Evolutionary conservation across 2,329 filamentous ascomycete species (phyloP).

Genomic region (Xylariaceae sp.): DNA sequence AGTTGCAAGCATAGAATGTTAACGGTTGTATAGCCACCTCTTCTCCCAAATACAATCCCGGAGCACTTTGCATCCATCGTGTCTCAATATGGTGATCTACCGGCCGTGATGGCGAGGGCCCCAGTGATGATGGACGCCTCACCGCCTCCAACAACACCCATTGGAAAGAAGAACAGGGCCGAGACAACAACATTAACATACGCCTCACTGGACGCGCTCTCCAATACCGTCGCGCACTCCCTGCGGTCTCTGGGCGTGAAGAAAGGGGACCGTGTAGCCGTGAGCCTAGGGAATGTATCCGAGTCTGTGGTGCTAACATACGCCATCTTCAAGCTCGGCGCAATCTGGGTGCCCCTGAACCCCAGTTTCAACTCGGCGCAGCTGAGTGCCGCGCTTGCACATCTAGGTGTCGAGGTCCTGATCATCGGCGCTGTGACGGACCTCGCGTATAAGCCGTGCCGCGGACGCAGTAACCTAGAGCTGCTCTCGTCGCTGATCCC

Average conservation of each 20-base stretch:
- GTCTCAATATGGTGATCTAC: conserved; percentile 66
- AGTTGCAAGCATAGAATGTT: conserved; percentile 1
- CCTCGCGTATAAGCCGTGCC: conserved; percentile 68
- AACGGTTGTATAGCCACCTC: conserved; percentile 60
- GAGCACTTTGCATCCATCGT: conserved; percentile 75
- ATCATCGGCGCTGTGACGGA: conserved; percentile 90
- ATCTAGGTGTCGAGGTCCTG: conserved; percentile 75
- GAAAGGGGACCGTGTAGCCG: conserved; percentile 84
- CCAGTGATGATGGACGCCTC: conserved; percentile 42
- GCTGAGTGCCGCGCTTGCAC: conserved; percentile 77
- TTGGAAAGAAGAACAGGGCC: conserved; percentile 43
- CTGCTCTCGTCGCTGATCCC: conserved; percentile 56
- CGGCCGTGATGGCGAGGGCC: conserved; percentile 61
- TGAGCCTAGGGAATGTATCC: conserved; percentile 83
- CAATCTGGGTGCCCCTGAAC: conserved; percentile 90
- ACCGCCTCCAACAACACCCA: conserved; percentile 24
- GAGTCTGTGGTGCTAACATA: conserved; percentile 89
- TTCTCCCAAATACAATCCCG: conserved; percentile 73
- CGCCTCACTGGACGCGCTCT: conserved; percentile 73
- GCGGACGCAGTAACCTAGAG: conserved; percentile 59
- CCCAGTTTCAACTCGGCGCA: conserved; percentile 85
- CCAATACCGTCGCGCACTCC: conserved; percentile 76
- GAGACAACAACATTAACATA: conserved; percentile 77
- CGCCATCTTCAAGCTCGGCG: conserved; percentile 92
- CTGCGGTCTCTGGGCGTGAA: conserved; percentile 73